These are phyloP conservation scores for Dicorynia guianensis DNA, from an alignment of 306 rosid genomes.

Conservation along the genomic window DNA sequence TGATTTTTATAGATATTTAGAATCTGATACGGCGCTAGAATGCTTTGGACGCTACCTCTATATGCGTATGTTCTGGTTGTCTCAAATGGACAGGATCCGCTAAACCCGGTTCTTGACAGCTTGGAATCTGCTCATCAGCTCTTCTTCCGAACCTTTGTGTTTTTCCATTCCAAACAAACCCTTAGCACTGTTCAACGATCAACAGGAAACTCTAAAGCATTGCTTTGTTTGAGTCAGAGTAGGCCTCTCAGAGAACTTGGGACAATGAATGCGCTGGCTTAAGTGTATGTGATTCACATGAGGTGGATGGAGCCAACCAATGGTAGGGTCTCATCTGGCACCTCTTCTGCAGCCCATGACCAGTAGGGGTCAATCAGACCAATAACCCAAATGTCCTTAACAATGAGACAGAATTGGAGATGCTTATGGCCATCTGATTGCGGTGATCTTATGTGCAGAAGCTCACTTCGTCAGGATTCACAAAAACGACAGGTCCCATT, in stretches of 20 bases:
- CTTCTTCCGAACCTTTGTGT: constrained; percentile 49
- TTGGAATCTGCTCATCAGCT: constrained; percentile 55
- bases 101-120: constrained; percentile 80
- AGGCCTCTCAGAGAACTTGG: constrained; percentile 42
- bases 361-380: constrained; percentile 42
- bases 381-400: constrained; percentile 60
- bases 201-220: constrained; percentile 34
- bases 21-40: constrained; percentile 39
- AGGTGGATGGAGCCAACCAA: constrained; percentile 43
- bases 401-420: constrained; percentile 61
- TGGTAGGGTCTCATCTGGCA: constrained; percentile 52
- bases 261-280: constrained; percentile 67
- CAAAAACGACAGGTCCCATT: constrained; percentile 55
- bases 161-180: constrained; percentile 44
- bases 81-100: constrained; percentile 80
- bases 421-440: constrained; percentile 60
- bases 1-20: constrained; percentile 42
- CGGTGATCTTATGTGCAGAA: constrained; percentile 58
- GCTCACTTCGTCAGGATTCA: constrained; percentile 54
- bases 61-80: constrained; percentile 45
- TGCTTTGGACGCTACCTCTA: constrained; percentile 59
- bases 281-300: constrained; percentile 49
- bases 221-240: constrained; percentile 37
- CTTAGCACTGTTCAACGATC: neutral
- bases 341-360: constrained; percentile 37